Evolutionary conservation across 768 basidiomycete genomes (phyloP).

Genomic region (Lyophyllum semitale): DNA sequence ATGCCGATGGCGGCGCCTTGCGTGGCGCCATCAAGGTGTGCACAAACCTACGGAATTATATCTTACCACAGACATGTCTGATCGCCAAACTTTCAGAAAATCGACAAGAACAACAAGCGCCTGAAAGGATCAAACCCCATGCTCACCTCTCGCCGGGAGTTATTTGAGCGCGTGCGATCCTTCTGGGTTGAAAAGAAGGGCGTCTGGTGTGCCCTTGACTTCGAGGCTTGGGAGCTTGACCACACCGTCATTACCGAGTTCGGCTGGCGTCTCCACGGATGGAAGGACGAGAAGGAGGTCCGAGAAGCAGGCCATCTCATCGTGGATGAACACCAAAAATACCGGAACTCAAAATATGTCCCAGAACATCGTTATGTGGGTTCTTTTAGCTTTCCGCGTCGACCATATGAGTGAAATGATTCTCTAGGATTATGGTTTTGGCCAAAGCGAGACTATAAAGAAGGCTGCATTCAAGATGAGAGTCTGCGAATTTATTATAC

Average conservation of each 20-base stretch:
- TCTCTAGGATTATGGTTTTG: slow-evolving; percentile 65
- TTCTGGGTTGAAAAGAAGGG: slow-evolving; percentile 66
- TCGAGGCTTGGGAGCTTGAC: slow-evolving; percentile 83
- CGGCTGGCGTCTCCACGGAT: slow-evolving; percentile 69
- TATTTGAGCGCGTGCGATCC: slow-evolving; percentile 69
- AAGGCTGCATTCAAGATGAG: slow-evolving; percentile 51
- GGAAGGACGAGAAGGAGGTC: slow-evolving; percentile 52
- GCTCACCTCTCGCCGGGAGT: slow-evolving; percentile 55
- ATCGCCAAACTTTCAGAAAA: slow-evolving; percentile 44
- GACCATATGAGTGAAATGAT: neutral
- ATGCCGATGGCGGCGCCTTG: slow-evolving; percentile 54
- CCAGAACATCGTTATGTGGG: slow-evolving; percentile 60
- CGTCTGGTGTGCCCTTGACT: slow-evolving; percentile 78
- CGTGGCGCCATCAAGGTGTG: slow-evolving; percentile 61
- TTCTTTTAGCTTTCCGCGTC: neutral
- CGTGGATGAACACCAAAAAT: slow-evolving; percentile 59
- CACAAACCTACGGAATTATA: neutral
- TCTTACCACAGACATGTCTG: neutral
- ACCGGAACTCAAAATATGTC: slow-evolving; percentile 65
- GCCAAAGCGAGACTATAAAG: slow-evolving; percentile 56
- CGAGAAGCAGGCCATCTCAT: slow-evolving; percentile 61
- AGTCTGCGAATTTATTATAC: slow-evolving; percentile 47
- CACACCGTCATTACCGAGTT: slow-evolving; percentile 78
- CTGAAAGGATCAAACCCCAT: slow-evolving; percentile 64
- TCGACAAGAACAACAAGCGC: slow-evolving; percentile 80